phyloP scores from a whole-genome alignment of 2,329 filamentous ascomycete genomes.

The Emergomyces pasteurianus region DNA sequence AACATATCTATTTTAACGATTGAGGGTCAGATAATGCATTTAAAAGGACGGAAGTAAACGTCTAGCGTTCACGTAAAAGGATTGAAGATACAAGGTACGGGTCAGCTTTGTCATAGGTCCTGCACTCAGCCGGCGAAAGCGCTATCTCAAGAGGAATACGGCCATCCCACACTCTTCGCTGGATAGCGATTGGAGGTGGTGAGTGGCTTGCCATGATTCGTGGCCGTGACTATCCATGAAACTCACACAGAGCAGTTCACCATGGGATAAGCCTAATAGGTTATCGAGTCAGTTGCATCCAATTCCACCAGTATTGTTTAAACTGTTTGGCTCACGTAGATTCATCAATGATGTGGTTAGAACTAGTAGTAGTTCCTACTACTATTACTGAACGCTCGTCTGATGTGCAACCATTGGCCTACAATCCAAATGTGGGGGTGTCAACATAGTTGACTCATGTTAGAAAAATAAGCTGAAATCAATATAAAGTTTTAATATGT shows the following conservation, averaged over 20 bases:
- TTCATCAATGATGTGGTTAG: not conserved
- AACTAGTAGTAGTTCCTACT: too few species aligned
- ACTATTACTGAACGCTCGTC: too few species aligned
- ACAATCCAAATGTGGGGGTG: not conserved
- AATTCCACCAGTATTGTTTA: not conserved
- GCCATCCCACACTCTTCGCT: constrained; percentile 46
- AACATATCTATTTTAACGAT: constrained; percentile 40
- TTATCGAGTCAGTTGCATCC: not conserved
- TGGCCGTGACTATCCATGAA: not conserved
- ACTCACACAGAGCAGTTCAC: not conserved
- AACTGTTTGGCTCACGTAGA: not conserved
- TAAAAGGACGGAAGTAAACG: not conserved
- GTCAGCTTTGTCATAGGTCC: constrained; percentile 47
- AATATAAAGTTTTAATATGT: not conserved
- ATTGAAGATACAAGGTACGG: constrained; percentile 42
- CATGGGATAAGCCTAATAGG: not conserved
- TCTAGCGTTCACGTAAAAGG: not conserved
- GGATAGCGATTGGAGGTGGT: constrained; percentile 21
- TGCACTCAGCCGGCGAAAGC: constrained; percentile 47
- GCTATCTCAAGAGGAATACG: constrained; percentile 48
- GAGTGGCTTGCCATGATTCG: constrained; percentile 9
- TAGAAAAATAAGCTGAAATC: not conserved
- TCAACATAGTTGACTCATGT: not conserved
- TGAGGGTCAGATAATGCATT: constrained; percentile 1
- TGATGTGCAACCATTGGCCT: not conserved